Conservation (phyloP, 73 alveolate species). For the Breviolum minutum region DNA sequence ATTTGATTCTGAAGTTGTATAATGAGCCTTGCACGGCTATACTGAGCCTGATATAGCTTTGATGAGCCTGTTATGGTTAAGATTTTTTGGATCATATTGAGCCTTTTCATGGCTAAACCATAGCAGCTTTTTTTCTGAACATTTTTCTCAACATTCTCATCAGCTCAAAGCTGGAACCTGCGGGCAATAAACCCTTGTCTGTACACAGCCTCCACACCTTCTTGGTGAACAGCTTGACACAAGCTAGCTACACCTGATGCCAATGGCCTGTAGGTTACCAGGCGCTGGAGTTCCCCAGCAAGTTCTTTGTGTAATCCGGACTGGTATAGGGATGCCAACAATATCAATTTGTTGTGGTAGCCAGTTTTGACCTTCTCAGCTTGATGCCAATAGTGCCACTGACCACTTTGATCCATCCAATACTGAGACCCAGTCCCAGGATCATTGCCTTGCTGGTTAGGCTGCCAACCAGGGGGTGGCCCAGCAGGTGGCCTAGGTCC, state of each 20-base stretch:
- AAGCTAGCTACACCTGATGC: too few relatives aligned
- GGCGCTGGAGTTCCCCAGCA: too few relatives aligned
- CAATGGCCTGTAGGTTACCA: too few relatives aligned
- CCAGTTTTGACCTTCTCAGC: not conserved
- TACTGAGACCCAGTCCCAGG: not conserved
- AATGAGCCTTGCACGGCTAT: not conserved
- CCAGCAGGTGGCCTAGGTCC: too few relatives aligned
- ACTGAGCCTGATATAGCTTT: not conserved
- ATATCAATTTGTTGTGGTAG: not conserved
- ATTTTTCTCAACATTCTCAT: not conserved
- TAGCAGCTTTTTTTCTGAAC: not conserved
- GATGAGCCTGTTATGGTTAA: not conserved
- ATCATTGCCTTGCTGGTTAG: not conserved
- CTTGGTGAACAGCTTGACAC: too few relatives aligned
- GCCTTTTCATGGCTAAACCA: not conserved
- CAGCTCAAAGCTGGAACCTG: too few relatives aligned
- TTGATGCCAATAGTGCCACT: not conserved
- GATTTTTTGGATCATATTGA: not conserved
- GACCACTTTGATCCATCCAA: not conserved
- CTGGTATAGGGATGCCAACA: too few relatives aligned
- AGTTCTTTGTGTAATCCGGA: too few relatives aligned
- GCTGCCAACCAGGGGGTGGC: not conserved
- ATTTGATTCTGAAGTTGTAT: not conserved
- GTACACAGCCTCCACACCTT: not conserved
- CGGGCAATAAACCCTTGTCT: too few relatives aligned